Evolutionary conservation across 345 rosid species (phyloP).

Genomic region (Psidium guajava): DNA sequence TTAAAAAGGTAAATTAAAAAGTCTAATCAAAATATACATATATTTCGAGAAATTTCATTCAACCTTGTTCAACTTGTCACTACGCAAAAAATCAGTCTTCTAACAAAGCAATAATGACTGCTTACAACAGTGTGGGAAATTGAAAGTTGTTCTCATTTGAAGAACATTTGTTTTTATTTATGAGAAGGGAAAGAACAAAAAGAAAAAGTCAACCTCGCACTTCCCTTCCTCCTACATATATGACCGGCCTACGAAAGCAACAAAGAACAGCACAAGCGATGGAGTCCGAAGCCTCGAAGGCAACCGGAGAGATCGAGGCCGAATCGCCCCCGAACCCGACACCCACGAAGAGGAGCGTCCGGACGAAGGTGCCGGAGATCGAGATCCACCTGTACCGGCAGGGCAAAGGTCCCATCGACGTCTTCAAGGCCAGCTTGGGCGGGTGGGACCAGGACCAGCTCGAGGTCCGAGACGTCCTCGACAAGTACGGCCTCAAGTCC

Average conservation of each 20-base stretch:
- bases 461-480: constrained; percentile 67
- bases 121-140: neutral
- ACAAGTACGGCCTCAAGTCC: constrained; percentile 64
- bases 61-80: no score
- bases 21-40: no score
- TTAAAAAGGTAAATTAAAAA: no score
- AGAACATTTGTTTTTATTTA: neutral
- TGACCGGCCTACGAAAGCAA: neutral
- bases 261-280: neutral
- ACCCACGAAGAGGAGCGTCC: constrained; percentile 10
- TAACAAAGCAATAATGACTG: neutral
- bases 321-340: constrained; percentile 1
- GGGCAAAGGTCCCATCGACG: constrained; percentile 85
- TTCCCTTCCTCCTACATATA: neutral
- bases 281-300: neutral
- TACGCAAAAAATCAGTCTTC: neutral
- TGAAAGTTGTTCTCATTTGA: neutral
- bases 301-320: constrained; percentile 44
- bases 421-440: constrained; percentile 56
- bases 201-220: neutral
- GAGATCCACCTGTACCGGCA: constrained; percentile 65
- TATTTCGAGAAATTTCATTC: no score
- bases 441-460: constrained; percentile 92
- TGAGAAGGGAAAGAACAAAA: neutral
- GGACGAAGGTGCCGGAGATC: constrained; percentile 52